phyloP scores from a whole-genome alignment of 352 stramenopile species.

The Phytophthora pluvialis region DNA sequence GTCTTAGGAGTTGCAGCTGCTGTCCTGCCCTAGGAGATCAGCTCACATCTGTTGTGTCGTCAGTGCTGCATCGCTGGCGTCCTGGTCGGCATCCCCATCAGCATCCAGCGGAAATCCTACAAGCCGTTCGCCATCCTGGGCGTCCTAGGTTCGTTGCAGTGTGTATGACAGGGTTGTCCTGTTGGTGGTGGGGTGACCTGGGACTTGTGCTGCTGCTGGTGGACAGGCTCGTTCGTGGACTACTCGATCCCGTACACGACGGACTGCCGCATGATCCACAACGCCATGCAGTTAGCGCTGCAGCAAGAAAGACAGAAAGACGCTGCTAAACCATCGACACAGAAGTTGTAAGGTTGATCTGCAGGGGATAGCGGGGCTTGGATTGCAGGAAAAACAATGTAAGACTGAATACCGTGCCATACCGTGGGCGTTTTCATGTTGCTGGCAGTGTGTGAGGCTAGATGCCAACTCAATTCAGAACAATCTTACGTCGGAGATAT shows the following conservation, averaged over 20 bases:
- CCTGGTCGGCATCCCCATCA: slow-evolving; percentile 83
- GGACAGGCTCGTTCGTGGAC: slow-evolving; percentile 81
- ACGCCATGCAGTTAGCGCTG: slow-evolving; percentile 73
- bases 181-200: not conserved
- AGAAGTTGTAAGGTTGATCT: not conserved
- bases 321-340: not conserved
- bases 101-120: slow-evolving; percentile 83
- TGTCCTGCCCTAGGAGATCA: not conserved
- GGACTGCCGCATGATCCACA: slow-evolving; percentile 83
- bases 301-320: slow-evolving; percentile 66
- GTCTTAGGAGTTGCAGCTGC: not conserved
- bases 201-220: slow-evolving; percentile 1
- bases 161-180: not conserved
- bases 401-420: no score
- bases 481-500: no score
- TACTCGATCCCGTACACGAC: slow-evolving; percentile 87
- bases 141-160: slow-evolving; percentile 59
- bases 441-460: no score
- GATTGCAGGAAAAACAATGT: no score
- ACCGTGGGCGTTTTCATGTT: no score
- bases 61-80: slow-evolving; percentile 84
- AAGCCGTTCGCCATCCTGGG: slow-evolving; percentile 80
- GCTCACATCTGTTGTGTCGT: not conserved
- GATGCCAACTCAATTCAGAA: no score
- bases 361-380: no score